Evolutionary conservation across 495 filamentous ascomycete genomes (phyloP), one percentile per base, ranked within the genome.

Genomic region (Cenococcum geophilum): DNA sequence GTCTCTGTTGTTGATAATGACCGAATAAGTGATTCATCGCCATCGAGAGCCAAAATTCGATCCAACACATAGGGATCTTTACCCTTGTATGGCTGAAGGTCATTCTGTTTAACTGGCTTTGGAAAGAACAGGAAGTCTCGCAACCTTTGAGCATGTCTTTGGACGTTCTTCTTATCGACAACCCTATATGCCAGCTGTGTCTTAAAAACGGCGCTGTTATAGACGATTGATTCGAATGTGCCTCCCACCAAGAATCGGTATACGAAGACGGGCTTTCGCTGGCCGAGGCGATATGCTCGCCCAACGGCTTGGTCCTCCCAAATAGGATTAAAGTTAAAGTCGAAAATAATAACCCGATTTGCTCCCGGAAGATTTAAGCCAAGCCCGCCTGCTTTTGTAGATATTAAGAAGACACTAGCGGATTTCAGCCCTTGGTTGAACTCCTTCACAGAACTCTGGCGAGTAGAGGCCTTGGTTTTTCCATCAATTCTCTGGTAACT

Each of bases 221-320:
- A 81, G 20, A 92, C 74, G 0, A 77, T 76, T 25, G 86, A 81
- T 68, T 96, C 90, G 68, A 85, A 89, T 0, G 91, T 95, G 1
- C 91, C 92, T 4, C 83, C 89, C 14, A 83, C 76, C 22, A 87
- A 74, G 55, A 97, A 83, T n/a, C 88, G 87, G 70, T 97, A 97
- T 2, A 97, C 89, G 72, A 79, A 95, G 1, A 96, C 91, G 0
- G 79, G 78, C 64, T 95, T 96, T 18, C 71, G 73, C 68, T 97
- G 92, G 0, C 92, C 92, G 21, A 97, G 78, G 1, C 92, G 89
- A 70, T 95, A 95, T 0, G 87, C 87, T 64, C 92, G 81, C 9
- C 90, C 92, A 57, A 97, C 82, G 6, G 92, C 92, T 71, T 97
- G 92, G 59, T 92, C 84, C 69, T 97, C 92, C 72, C 84, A 80